These are phyloP conservation scores for sorghum (Sorghum bicolor) DNA, from an alignment of 176 grass and related monocot genomes.

Conservation along the genomic window Sorghum_bicolor_NCBIv3 NC_012879.2:8063501-8064000, in stretches of 20 bases:
- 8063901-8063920: constrained; percentile 26
- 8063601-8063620: not conserved
- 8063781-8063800: not conserved
- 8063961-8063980: constrained; percentile 40
- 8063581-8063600: not conserved
- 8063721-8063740: not conserved
- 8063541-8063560: not conserved
- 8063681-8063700: not conserved
- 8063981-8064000: not conserved
- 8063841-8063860: not conserved
- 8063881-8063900: not conserved
- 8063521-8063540: not conserved
- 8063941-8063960: not conserved
- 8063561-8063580: constrained; percentile 4
- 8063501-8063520: not conserved
- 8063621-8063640: not conserved
- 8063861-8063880: not conserved
- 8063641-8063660: not conserved
- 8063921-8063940: not conserved
- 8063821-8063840: not conserved
- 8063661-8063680: not conserved
- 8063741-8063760: constrained; percentile 16
- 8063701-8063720: not conserved
- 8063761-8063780: constrained; percentile 23
- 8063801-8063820: constrained; percentile 28